These are phyloP conservation scores for Leishmania amazonensis DNA, from an alignment of 208 protist genomes.

Conservation along the genomic window DNA sequence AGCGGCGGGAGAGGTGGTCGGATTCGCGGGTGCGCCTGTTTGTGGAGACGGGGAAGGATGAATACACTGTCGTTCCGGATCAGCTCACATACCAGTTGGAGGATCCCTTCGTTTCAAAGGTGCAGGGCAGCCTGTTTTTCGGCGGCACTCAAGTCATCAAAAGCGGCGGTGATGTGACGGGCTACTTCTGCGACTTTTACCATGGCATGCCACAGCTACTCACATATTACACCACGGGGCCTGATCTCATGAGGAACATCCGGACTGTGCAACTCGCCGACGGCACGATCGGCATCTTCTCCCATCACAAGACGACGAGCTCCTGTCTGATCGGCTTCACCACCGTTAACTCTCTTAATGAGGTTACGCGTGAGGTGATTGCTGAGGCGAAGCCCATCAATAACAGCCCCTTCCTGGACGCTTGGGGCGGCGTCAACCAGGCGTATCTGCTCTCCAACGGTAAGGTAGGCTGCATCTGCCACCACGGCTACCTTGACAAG, in stretches of 20 bases:
- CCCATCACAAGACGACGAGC: constrained; percentile 29
- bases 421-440: constrained; percentile 54
- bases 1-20: constrained; percentile 36
- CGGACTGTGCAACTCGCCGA: constrained; percentile 35
- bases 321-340: constrained; percentile 37
- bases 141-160: constrained; percentile 47
- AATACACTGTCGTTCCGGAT: constrained; percentile 37
- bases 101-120: constrained; percentile 42
- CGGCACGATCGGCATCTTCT: constrained; percentile 43
- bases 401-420: constrained; percentile 21
- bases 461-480: constrained; percentile 44
- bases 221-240: constrained; percentile 33
- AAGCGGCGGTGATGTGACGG: constrained; percentile 25
- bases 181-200: constrained; percentile 55
- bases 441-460: constrained; percentile 41
- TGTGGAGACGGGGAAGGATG: constrained; percentile 46
- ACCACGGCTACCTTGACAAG: constrained; percentile 40
- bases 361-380: constrained; percentile 33
- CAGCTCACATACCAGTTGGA: constrained; percentile 37
- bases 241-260: constrained; percentile 49
- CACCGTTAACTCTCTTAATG: constrained; percentile 36
- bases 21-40: constrained; percentile 49
- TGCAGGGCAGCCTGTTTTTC: constrained; percentile 34
- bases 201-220: constrained; percentile 24
- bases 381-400: constrained; percentile 31